Base-by-base conservation (phyloP, 352 stramenopile genomes). In the Pythium scleroteichum region DNA sequence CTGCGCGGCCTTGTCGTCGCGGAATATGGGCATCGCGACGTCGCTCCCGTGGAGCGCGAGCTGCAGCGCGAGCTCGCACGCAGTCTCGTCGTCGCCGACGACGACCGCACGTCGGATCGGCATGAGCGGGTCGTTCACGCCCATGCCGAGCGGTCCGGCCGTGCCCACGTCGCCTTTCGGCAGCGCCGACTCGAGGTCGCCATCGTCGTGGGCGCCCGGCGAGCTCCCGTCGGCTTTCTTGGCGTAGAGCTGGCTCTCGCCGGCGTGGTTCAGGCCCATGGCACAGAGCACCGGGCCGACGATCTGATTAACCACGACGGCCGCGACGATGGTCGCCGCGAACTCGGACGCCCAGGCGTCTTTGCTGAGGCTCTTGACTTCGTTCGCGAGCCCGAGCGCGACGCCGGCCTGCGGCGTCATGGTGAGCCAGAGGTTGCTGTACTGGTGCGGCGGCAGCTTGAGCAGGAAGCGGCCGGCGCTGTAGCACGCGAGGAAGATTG, bases 341-440 rank as follows among this genome's bases (percentile, higher is more conserved):
- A 88, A 90, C 32, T 88, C 73, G 6, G 62, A 62, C 0, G 77
- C 81, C 81, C 81, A 90, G 0, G 71, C 49, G 6, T 87, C 78
- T 0, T 60, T 51, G 20, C 73, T 87, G 19, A 90, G 46, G 4
- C 57, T 58, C 47, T 79, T 75, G 5, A 90, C 65, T 53, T 90
- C 81, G 33, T 79, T 78, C 1, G 81, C 81, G 16, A 90, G 59
- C 2, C 81, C 81, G 1, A 90, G 59, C 5, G 81, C 75, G 1
- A 90, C 81, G n/a, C 81, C 81, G 35, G 81, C 81, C 55, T 90
- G 81, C 0, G 81, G 81, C 0, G 81, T 87, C 77, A 90, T 85
- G 13, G 78, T 88, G 23, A 90, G 68, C 81, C 81, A 90, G 6
- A 90, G 66, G 49, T 87, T 87, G 59, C 83, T 87, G 70, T 90